Evolutionary conservation across 2,329 filamentous ascomycete species (phyloP), one percentile per base, ranked within the genome.

Genomic region (Hirsutella thompsonii): DNA sequence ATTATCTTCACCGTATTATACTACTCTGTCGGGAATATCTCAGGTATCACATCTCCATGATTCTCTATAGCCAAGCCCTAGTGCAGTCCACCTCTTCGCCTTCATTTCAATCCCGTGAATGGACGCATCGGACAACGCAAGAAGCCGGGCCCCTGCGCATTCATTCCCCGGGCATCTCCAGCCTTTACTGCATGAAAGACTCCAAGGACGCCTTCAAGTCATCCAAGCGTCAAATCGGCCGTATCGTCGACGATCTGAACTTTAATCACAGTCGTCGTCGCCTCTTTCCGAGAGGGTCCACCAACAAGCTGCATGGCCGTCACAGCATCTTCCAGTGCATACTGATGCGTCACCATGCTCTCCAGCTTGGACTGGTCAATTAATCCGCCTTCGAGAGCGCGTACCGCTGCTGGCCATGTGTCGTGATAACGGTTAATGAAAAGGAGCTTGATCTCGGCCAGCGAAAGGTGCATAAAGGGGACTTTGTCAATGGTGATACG

Each of bases 381-480:
- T 1, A 82, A 65, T 0, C 71, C 72, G 3, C 76, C 74, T 33
- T 66, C 68, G 21, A 84, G 52, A 37, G 72, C 74, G 6, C 72
- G 65, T 28, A 84, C 79, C 0, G 75, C 80, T 0, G 72, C 69
- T 0, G 79, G 79, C 79, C 80, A 84, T 0, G 79, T 83, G 51
- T 83, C 77, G 33, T 70, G 66, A 53, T 83, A 84, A 8, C 80
- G 67, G 55, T 84, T 83, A 53, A 83, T 83, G 59, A 84, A 84
- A 30, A 71, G 74, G 20, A 84, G 62, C 48, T 82, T 68, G 47
- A 83, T 81, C 64, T 80, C 76, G 4, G 73, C 71, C 30, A 80
- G 54, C 3, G 72, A 78, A 18, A 81, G 50, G 52, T 81, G 75
- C 77, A 81, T 81, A 46, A 81, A 81, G 0, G 76, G 77, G 20